Conservation (phyloP, 176 grass and related monocot species). For the Musa itinerans region DNA sequence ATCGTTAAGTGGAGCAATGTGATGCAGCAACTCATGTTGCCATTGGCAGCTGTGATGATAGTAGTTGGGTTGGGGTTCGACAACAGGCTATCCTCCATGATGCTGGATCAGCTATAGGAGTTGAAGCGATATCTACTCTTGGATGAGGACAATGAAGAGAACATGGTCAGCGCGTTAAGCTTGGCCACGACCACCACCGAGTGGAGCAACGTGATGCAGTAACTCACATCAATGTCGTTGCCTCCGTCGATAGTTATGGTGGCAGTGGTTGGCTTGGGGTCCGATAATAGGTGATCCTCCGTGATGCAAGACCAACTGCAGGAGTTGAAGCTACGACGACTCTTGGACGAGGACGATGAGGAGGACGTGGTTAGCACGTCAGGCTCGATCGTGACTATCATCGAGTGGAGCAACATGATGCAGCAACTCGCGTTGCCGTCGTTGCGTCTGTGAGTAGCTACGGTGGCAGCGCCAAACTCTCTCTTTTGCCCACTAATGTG, state of each 20-base stretch:
- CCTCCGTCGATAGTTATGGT: background rate
- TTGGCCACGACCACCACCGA: conserved; percentile 57
- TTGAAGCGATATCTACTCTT: conserved; percentile 20
- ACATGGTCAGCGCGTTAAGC: conserved; percentile 39
- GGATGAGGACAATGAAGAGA: conserved; percentile 34
- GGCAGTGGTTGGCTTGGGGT: background rate
- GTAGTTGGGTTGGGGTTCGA: no score
- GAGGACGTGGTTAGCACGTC: conserved; percentile 40
- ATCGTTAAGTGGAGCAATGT: no score
- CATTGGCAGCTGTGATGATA: no score
- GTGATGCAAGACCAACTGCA: no score
- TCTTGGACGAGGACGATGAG: conserved; percentile 39
- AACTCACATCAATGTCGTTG: conserved; percentile 28
- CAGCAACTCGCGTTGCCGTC: conserved; percentile 35
- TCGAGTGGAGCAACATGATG: conserved; percentile 66
- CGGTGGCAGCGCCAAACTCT: no score
- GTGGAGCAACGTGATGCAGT: conserved; percentile 60
- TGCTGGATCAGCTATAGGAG: no score
- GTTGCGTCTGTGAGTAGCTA: background rate
- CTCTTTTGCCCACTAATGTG: no score
- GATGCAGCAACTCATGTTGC: no score
- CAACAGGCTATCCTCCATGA: no score
- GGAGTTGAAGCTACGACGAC: background rate
- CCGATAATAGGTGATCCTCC: no score
- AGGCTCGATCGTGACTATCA: conserved; percentile 45